A percentile compares a stretch with the other conserved stretches of the same genome.
Evolutionary conservation across 1,284 basidiomycete genomes (phyloP).

Genomic region (Austroboletus niveus): DNA sequence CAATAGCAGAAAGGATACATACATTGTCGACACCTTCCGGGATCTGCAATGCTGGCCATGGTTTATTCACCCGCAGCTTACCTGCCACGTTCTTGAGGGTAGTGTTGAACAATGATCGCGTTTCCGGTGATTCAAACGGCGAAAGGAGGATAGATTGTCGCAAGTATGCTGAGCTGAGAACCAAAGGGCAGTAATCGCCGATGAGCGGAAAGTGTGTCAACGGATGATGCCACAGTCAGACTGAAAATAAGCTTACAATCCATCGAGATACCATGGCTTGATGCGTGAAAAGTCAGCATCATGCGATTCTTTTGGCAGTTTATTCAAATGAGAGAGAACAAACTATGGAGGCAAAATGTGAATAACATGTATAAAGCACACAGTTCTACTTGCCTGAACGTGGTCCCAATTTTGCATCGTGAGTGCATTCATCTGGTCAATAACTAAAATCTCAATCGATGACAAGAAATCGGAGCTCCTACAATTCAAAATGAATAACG

Average conservation of each 20-base stretch:
- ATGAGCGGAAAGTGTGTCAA: neutral
- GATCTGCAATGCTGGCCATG: conserved; percentile 72
- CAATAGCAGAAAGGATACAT: conserved; percentile 14
- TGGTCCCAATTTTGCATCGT: conserved; percentile 99
- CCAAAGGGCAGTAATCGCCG: neutral
- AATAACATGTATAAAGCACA: neutral
- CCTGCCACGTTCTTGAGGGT: conserved; percentile 83
- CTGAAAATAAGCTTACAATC: conserved; percentile 55
- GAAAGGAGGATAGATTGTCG: conserved; percentile 91
- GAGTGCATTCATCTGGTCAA: conserved; percentile 92
- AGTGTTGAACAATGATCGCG: conserved; percentile 73
- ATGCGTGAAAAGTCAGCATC: conserved; percentile 96
- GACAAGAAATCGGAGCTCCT: conserved; percentile 89
- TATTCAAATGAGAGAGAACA: conserved; percentile 81
- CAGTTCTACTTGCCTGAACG: conserved; percentile 59
- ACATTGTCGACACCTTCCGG: conserved; percentile 81
- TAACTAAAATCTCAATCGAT: conserved; percentile 90
- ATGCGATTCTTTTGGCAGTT: conserved; percentile 88
- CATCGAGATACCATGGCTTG: conserved; percentile 97
- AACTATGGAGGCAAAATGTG: conserved; percentile 52
- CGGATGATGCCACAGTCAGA: neutral
- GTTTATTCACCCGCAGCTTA: conserved; percentile 67
- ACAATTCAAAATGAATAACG: conserved; percentile 6
- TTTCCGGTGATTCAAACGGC: conserved; percentile 88
- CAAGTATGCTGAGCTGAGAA: conserved; percentile 67